Evolutionary conservation across 1,139 yeast genomes (phyloP).

Genomic region (Saccharomyces uvarum): DNA sequence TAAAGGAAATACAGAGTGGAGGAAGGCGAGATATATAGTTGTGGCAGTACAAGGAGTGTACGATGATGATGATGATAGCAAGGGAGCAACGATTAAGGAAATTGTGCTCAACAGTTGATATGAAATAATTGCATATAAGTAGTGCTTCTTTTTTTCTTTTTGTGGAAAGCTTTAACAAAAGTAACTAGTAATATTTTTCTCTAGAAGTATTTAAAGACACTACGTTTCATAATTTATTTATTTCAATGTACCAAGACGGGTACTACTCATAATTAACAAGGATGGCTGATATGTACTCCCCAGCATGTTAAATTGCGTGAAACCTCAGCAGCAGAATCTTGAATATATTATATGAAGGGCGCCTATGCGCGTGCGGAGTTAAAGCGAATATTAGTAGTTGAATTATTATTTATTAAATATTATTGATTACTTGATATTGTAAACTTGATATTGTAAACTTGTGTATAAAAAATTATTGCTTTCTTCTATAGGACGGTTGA

Average conservation of each 20-base stretch:
- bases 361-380: too few species aligned
- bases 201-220: not conserved
- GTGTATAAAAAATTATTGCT: not conserved
- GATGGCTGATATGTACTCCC: not conserved
- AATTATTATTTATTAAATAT: not conserved
- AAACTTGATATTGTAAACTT: not conserved
- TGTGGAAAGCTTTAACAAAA: not conserved
- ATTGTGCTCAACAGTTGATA: constrained; percentile 34
- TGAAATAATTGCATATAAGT: constrained; percentile 1
- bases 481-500: not conserved
- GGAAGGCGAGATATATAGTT: constrained; percentile 38
- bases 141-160: not conserved
- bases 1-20: constrained; percentile 14
- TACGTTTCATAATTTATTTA: not conserved
- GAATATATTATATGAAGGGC: too few species aligned
- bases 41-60: constrained; percentile 47
- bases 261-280: not conserved
- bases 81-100: constrained; percentile 55
- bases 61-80: constrained; percentile 35
- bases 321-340: too few species aligned
- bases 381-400: not conserved
- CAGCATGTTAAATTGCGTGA: too few species aligned
- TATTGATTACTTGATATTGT: too few species aligned
- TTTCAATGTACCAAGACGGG: too few species aligned
- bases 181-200: not conserved